A percentile compares a stretch with the other conserved stretches of the same genome.
Evolutionary conservation across 2,329 filamentous ascomycete species (phyloP).

Genomic region (Juglanconis oblonga): DNA sequence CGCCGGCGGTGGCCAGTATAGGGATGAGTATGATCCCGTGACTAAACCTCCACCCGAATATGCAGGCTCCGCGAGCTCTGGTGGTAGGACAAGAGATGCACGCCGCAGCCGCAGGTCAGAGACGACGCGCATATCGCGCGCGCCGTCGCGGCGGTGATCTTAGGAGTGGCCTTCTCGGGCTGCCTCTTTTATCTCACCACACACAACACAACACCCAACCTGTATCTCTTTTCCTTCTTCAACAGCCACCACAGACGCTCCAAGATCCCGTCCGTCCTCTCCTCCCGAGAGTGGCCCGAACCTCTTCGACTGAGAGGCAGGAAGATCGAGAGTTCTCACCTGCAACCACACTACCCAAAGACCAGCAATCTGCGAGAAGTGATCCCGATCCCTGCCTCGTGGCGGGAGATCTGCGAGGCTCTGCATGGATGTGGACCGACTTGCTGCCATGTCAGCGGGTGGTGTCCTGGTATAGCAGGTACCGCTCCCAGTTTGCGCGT

Average conservation of each 20-base stretch:
- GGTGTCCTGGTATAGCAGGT: constrained; percentile 9
- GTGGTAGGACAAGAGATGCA: constrained; percentile 37
- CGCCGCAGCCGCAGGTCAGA: constrained; percentile 24
- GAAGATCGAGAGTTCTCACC: constrained; percentile 6
- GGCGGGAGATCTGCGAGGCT: neutral
- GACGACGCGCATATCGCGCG: constrained; percentile 17
- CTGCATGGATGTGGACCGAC: constrained; percentile 3
- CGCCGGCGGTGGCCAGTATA: constrained; percentile 1
- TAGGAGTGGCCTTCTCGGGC: constrained; percentile 4
- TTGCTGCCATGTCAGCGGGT: constrained; percentile 4
- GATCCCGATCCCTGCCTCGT: neutral
- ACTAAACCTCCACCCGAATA: constrained; percentile 18
- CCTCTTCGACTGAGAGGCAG: constrained; percentile 14
- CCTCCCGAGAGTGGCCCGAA: constrained; percentile 17
- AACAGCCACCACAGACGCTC: constrained; percentile 12
- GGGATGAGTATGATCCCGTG: constrained; percentile 18
- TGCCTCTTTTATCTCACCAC: neutral
- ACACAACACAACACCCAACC: neutral
- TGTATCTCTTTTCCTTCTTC: constrained; percentile 16
- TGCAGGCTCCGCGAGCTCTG: constrained; percentile 36
- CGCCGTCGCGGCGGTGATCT: constrained; percentile 15
- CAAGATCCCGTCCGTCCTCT: constrained; percentile 15
- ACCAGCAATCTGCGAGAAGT: neutral
- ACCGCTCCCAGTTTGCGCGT: constrained; percentile 5
- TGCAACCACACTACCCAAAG: neutral